Evolutionary conservation across 495 filamentous ascomycete species (phyloP), one percentile per base, ranked within the genome.

Genomic region (Aspergillus heteromorphus): DNA sequence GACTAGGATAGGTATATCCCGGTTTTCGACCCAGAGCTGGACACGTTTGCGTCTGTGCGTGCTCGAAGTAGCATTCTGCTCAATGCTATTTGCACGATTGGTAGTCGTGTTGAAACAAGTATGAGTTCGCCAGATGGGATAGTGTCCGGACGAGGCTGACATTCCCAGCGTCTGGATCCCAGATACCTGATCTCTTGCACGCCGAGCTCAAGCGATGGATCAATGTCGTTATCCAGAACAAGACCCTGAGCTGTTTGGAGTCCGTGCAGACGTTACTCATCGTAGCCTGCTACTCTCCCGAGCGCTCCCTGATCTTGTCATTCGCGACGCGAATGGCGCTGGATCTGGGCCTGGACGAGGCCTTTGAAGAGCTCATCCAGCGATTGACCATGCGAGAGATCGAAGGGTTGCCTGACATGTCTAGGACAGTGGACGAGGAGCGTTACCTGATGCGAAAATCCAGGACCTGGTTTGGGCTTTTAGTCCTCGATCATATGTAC

Each of bases 181-280:
- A 69, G 30, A 62, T 67, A 18, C 74, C 71, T 0, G 70, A 75
- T 38, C 23, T 71, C 7, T 58, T 79, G 5, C 66, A 70, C 25
- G 64, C 68, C 1, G 71, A 75, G 30, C 64, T 75, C 9, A 78
- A 78, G 49, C 66, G 62, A 51, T 71, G 66, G 61, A 74, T 78
- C 50, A 76, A 74, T 40, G 69, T 70, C 2, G 71, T 75, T 6
- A 67, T 81, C 27, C 69, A 74, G 30, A 71, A 73, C 27, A 64
- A 70, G 10, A 54, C 54, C 0, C 49, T 70, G 0, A 67, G 63
- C 16, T 71, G 63, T 16, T 60, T 78, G 0, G 78, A 81, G 50
- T 75, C 69, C 0, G 65, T 80, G 0, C 78, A 81, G 43, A 75
- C 78, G 14, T 63, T 81, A 47, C 67, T 79, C 0, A 59, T 79